Evolutionary conservation across 306 rosid species (phyloP).

Genomic region (Cucumis melo): DNA sequence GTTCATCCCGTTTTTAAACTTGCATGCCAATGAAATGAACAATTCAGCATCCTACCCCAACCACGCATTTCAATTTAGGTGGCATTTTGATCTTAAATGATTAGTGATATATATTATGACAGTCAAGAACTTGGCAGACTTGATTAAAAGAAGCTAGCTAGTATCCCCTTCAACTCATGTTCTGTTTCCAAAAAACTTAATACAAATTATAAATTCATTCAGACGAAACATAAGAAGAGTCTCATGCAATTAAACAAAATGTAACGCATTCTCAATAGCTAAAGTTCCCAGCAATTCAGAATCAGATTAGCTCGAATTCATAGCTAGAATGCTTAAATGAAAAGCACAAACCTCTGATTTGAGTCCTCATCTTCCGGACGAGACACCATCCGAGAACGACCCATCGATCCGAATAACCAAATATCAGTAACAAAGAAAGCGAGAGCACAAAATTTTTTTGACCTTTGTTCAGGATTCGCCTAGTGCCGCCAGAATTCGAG

Average conservation of each 20-base stretch:
- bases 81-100: background rate
- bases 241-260: background rate
- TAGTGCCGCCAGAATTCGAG: background rate
- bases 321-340: background rate
- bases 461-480: background rate
- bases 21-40: background rate
- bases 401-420: conserved; percentile 20
- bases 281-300: background rate
- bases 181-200: background rate
- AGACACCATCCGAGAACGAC: conserved; percentile 35
- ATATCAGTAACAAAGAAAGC: background rate
- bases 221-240: background rate
- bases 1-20: background rate
- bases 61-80: background rate
- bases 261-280: background rate
- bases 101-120: background rate
- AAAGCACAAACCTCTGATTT: conserved; percentile 20
- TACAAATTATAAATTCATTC: background rate
- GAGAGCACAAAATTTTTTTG: background rate
- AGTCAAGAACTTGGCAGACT: background rate
- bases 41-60: background rate
- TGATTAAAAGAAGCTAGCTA: background rate
- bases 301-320: conserved; percentile 2
- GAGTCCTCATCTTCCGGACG: conserved; percentile 18
- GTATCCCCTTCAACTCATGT: background rate